Percentiles rank a stretch among this genome's conserved stretches.
Conservation (phyloP, 2,329 filamentous ascomycete genomes). For the Aureobasidium sp. region DNA sequence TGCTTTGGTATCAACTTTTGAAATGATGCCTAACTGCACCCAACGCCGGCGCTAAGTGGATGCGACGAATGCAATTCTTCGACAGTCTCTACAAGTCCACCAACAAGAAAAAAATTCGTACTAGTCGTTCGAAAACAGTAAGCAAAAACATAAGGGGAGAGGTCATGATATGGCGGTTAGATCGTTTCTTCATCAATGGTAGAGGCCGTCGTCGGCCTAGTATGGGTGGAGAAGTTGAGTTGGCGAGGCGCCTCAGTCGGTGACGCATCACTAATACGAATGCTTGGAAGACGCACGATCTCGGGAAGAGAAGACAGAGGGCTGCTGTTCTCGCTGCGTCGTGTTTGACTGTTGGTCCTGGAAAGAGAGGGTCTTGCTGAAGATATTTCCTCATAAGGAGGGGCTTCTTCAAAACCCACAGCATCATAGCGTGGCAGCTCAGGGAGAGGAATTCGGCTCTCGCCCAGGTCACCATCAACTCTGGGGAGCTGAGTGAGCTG, state of each 20-base stretch:
- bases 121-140: neutral
- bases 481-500: neutral
- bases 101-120: neutral
- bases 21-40: neutral
- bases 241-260: conserved; percentile 23
- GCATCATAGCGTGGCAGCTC: conserved; percentile 32
- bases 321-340: conserved; percentile 18
- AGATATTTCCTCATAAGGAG: conserved; percentile 32
- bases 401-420: conserved; percentile 39
- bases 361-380: conserved; percentile 11
- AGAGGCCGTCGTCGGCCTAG: conserved; percentile 1
- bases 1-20: conserved; percentile 11
- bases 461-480: conserved; percentile 28
- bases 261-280: conserved; percentile 36
- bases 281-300: conserved; percentile 38
- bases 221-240: neutral
- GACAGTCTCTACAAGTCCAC: neutral
- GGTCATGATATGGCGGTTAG: neutral
- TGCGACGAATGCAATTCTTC: conserved; percentile 11
- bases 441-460: conserved; percentile 25
- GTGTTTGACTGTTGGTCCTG: conserved; percentile 5
- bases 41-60: conserved; percentile 13
- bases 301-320: conserved; percentile 28
- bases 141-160: conserved; percentile 5
- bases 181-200: conserved; percentile 17